Evolutionary conservation across 345 rosid genomes (phyloP), one percentile per base, ranked within the genome.

Genomic region (Luvunga scandens): DNA sequence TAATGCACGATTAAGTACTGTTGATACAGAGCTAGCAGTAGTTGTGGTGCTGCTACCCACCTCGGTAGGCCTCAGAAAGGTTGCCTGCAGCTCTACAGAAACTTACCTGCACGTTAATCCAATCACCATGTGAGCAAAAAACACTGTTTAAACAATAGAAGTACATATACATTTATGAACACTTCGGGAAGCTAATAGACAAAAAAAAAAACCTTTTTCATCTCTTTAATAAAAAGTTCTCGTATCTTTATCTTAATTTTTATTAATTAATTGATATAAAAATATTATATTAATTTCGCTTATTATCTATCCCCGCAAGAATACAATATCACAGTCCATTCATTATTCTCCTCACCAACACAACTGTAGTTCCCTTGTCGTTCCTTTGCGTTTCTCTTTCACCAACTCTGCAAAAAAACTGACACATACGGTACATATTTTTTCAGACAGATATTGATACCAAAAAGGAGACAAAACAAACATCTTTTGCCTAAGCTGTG

Each of bases 361-460:
- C n/a, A 34, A 67, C 73, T 55, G 72, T 56, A 34, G 79, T 76
- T 36, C 34, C 24, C 9, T 53, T 53, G 70, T n/a, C 50, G 16
- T 34, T 34, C 62, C 45, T 30, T 38, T 50, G 83, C 73, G 84
- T 81, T 85, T 85, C 86, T 81, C 63, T 77, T 45, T 53, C 72
- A 73, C 78, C 81, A 81, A 81, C 86, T 69, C 80, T 69, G 86
- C 79, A 55, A 77, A 66, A 53, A n/a, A 48, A 78, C 67, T 84
- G 79, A 86, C 66, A 24, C 50, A 13, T 3, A 45, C 50, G 50
- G 50, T 66, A 55, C 34, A 24, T 8, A 27, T 9, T 34, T 13
- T 34, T 10, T 31, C 38, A 75, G 55, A 53, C 36, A 33, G 55
- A 76, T 31, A 24, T 22, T 12, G 71, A 66, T 21, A 34, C 50